These are phyloP conservation scores for Rhododendron mucronatum DNA, from an alignment of 148 eudicot genomes.

Conservation along the genomic window DNA sequence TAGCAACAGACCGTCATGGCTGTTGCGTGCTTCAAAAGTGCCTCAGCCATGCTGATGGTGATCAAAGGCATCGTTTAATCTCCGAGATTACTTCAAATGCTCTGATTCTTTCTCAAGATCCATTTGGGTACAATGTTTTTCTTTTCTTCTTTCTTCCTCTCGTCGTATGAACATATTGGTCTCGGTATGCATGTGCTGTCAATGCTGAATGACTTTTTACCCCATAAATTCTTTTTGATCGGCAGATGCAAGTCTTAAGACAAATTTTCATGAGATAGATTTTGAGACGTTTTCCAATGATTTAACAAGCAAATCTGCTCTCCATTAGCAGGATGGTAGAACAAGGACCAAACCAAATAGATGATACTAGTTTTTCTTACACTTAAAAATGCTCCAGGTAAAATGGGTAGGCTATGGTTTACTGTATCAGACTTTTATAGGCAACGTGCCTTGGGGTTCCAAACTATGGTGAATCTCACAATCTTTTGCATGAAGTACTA, in stretches of 20 bases:
- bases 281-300: not conserved
- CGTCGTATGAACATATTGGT: not conserved
- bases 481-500: not conserved
- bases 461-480: not conserved
- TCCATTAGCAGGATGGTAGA: slow-evolving; percentile 4
- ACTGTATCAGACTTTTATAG: not conserved
- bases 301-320: not conserved
- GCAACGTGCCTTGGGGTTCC: not conserved
- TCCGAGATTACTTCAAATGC: slow-evolving; percentile 31
- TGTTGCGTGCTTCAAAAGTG: slow-evolving; percentile 41
- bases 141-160: not conserved
- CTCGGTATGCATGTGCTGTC: not conserved
- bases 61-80: slow-evolving; percentile 24
- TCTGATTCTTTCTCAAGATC: slow-evolving; percentile 37
- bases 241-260: not conserved
- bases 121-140: slow-evolving; percentile 23
- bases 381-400: not conserved
- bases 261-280: not conserved
- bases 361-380: not conserved
- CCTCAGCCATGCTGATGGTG: slow-evolving; percentile 28
- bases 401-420: not conserved
- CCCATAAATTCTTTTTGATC: not conserved
- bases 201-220: not conserved
- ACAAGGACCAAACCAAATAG: not conserved
- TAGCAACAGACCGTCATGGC: slow-evolving; percentile 37